A percentile compares a stretch with the other conserved stretches of the same genome.
Conservation (phyloP, 2,329 filamentous ascomycete genomes). For the Fusarium torulosum region DNA sequence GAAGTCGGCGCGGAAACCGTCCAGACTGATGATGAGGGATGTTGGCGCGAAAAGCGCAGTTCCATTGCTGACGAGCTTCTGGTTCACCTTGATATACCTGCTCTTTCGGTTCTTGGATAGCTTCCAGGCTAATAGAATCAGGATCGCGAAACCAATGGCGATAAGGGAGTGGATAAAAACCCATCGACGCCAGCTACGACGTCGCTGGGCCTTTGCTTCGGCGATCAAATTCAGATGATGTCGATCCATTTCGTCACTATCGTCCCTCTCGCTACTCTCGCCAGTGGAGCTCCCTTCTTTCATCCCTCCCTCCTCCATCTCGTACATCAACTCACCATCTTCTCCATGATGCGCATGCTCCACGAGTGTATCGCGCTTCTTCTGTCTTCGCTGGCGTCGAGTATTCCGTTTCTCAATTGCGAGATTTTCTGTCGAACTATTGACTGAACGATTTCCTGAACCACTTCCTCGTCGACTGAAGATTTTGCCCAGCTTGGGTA, state of each 20-base stretch:
- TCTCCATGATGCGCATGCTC: conserved; percentile 71
- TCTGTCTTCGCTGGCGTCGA: conserved; percentile 63
- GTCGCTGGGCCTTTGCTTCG: conserved; percentile 62
- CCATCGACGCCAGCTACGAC: conserved; percentile 67
- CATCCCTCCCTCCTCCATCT: conserved; percentile 86
- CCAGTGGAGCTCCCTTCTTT: conserved; percentile 74
- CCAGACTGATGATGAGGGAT: conserved; percentile 91
- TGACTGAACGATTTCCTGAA: conserved; percentile 52
- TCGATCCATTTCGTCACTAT: conserved; percentile 70
- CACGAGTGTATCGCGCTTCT: conserved; percentile 66
- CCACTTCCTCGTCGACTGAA: conserved; percentile 56
- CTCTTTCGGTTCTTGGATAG: conserved; percentile 62
- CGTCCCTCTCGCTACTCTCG: conserved; percentile 71
- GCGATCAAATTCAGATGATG: conserved; percentile 63
- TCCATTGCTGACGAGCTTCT: conserved; percentile 75
- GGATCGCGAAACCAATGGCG: conserved; percentile 65
- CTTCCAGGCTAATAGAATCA: conserved; percentile 70
- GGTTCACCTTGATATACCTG: conserved; percentile 43
- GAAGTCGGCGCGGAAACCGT: conserved; percentile 97
- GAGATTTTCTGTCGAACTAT: conserved; percentile 63
- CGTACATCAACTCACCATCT: conserved; percentile 84
- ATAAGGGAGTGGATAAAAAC: conserved; percentile 66
- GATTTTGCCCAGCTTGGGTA: conserved; percentile 64
- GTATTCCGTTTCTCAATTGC: conserved; percentile 63
- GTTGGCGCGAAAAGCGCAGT: conserved; percentile 91